Base-by-base conservation (phyloP, 768 basidiomycete genomes). In the Atractiella rhizophila region DNA sequence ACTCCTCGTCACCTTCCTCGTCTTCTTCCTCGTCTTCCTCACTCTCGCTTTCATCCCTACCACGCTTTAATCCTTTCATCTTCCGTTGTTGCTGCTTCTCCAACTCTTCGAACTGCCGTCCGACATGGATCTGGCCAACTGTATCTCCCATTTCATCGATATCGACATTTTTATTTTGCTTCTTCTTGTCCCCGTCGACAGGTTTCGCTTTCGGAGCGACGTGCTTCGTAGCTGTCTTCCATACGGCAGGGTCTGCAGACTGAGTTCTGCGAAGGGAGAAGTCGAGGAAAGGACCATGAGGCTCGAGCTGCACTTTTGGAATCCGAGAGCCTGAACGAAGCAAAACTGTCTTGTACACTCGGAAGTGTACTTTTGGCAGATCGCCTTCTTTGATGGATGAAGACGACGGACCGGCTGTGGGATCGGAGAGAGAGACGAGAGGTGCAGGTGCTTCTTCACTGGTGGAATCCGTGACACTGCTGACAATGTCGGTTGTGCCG, bases 91-190 rank as follows among this genome's bases (percentile, higher is more conserved):
- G 83, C 60, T 96, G 53, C 62, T 68, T 77, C 49, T 59, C 60
- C 52, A 98, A 57, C 60, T 96, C 81, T n/a, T n/a, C n/a, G n/a
- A n/a, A n/a, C 63, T 98, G 88, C 58, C 71, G 80, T 44, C 63
- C 78, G 42, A 96, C 60, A 59, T 96, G 86, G 23, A 98, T 70
- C 44, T 72, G 67, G 32, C 86, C 91, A 52, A 88, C 69, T 60
- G 85, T 59, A 57, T 98, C 81, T 42, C 91, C 91, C 88, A 96
- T 91, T 59, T 80, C 82, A 64, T 98, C 88, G 52, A 54, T 46
- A 63, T 83, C 82, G 60, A 82, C 56, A 56, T 98, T 98, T 70
- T 83, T 86, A 60, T 67, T 70, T 67, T 78, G 80, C 67, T 79
- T 80, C n/a, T 41, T 37, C 56, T 60, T 58, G 56, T 68, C 72